These are phyloP conservation scores for Ceratobasidium sp. DNA, from an alignment of 1,284 basidiomycete species.

Conservation along the genomic window DNA sequence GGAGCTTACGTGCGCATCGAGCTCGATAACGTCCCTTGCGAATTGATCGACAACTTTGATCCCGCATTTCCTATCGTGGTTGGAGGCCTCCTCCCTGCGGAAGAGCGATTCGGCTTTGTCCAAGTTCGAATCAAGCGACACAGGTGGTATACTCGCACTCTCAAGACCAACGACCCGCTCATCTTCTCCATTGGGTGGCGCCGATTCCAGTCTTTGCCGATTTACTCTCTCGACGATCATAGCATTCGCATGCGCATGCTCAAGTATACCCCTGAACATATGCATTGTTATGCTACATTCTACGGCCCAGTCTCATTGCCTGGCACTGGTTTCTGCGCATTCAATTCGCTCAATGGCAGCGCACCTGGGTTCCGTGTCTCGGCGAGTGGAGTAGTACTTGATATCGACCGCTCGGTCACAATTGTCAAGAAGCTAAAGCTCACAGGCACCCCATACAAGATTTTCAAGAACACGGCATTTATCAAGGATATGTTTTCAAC, in stretches of 20 bases:
- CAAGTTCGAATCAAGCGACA: constrained; percentile 97
- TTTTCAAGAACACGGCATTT: constrained; percentile 99
- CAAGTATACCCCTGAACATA: constrained; percentile 99
- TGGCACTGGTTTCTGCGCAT: constrained; percentile 98
- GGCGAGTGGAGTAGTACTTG: constrained; percentile 93
- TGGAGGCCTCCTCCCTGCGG: constrained; percentile 89
- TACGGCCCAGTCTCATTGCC: constrained; percentile 89
- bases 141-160: constrained; percentile 89
- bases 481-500: constrained; percentile 97
- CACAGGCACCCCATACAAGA: constrained; percentile 93
- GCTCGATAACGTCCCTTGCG: constrained; percentile 82
- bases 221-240: constrained; percentile 97
- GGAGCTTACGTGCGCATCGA: constrained; percentile 96
- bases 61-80: constrained; percentile 89
- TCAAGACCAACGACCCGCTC: constrained; percentile 98
- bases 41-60: constrained; percentile 94
- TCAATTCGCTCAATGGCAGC: constrained; percentile 80
- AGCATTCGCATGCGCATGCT: constrained; percentile 98
- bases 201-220: constrained; percentile 92
- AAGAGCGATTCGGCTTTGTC: constrained; percentile 91
- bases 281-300: constrained; percentile 98
- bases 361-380: constrained; percentile 84
- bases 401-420: constrained; percentile 88
- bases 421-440: constrained; percentile 99
- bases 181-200: constrained; percentile 97